Conservation (phyloP, 371 early-diverging fungal species). For the Rhizopus stolonifer region DNA sequence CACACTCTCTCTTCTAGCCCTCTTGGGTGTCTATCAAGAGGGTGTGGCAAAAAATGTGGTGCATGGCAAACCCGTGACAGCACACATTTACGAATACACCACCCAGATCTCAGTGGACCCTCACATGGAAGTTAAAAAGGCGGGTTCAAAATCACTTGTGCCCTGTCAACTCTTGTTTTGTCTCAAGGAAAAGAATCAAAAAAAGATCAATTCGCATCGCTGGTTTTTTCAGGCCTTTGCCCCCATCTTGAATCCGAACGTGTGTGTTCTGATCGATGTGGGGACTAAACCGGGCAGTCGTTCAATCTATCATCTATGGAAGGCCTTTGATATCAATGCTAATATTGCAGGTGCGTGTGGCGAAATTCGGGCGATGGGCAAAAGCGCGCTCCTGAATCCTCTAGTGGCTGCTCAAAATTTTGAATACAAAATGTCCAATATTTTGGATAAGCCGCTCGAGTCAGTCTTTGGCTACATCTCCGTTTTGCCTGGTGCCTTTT, state of each 20-base stretch:
- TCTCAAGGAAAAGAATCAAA: conserved; percentile 86
- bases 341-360: conserved; percentile 93
- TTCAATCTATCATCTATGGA: conserved; percentile 91
- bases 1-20: conserved; percentile 76
- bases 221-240: conserved; percentile 97
- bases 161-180: conserved; percentile 91
- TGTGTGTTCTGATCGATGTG: conserved; percentile 89
- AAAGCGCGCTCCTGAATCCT: conserved; percentile 77
- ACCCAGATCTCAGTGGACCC: conserved; percentile 78
- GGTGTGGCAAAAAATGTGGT: conserved; percentile 80
- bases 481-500: conserved; percentile 94
- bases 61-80: conserved; percentile 65
- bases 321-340: conserved; percentile 88
- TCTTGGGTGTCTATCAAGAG: conserved; percentile 92
- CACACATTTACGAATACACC: conserved; percentile 93
- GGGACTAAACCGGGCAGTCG: conserved; percentile 84
- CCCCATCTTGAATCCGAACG: conserved; percentile 76
- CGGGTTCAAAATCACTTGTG: conserved; percentile 65
- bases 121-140: conserved; percentile 65
- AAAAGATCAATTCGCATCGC: conserved; percentile 93
- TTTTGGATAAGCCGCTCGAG: conserved; percentile 96
- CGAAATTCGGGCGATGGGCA: conserved; percentile 90
- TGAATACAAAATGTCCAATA: conserved; percentile 96
- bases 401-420: conserved; percentile 95
- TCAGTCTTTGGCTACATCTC: conserved; percentile 94